phyloP scores from a whole-genome alignment of 495 filamentous ascomycete genomes.

The Geopyxis carbonaria region DNA sequence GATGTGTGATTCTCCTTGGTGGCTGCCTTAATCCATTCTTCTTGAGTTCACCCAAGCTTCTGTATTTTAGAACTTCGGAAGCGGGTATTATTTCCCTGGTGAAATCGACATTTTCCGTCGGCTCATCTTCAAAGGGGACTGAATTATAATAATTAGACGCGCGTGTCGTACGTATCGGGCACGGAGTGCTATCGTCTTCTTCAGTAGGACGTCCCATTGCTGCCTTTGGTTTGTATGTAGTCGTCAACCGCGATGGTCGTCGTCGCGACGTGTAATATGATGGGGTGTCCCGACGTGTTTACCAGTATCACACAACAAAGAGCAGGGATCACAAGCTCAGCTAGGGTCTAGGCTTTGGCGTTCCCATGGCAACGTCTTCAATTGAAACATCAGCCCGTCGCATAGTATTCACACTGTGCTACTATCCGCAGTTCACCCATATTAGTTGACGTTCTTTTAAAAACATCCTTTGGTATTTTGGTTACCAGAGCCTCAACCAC shows the following conservation, averaged over 20 bases:
- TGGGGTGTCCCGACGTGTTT: too few species aligned
- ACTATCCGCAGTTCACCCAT: too few species aligned
- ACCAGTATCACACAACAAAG: not conserved
- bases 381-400: too few species aligned
- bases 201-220: not conserved
- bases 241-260: not conserved
- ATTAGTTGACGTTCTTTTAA: too few species aligned
- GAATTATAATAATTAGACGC: not conserved
- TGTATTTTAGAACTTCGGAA: not conserved
- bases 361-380: too few species aligned
- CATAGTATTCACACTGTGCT: too few species aligned
- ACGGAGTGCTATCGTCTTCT: constrained; percentile 3
- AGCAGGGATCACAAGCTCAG: not conserved
- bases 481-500: too few species aligned
- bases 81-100: not conserved
- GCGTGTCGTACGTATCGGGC: not conserved
- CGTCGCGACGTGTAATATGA: too few species aligned
- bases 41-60: not conserved
- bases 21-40: not conserved
- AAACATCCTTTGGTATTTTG: too few species aligned
- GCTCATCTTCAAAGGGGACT: not conserved
- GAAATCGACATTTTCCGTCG: not conserved
- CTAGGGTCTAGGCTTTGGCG: not conserved
- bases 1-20: constrained; percentile 1
- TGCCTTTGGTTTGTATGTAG: not conserved